Conservation (phyloP, 768 basidiomycete species). For the Pilatotrama ljubarskyi region DNA sequence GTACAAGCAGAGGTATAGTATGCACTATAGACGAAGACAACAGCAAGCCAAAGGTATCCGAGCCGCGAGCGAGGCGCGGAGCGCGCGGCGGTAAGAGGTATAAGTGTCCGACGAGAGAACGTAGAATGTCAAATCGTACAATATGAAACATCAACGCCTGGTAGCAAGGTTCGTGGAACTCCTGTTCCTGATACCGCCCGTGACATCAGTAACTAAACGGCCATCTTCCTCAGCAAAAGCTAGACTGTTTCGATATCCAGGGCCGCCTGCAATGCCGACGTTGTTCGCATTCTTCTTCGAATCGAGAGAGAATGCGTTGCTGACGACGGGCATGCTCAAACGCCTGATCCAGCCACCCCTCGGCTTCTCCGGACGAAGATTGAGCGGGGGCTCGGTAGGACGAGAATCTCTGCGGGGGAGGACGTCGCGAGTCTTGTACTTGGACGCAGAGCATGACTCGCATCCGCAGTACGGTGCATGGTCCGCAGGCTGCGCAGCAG, state of each 20-base stretch:
- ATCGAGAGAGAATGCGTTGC: slow-evolving; percentile 55
- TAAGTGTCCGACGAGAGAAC: neutral
- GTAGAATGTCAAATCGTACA: neutral
- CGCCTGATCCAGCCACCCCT: slow-evolving; percentile 71
- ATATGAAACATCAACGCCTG: slow-evolving; percentile 34
- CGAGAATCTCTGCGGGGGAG: slow-evolving; percentile 37
- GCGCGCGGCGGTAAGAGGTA: neutral
- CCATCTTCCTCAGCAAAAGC: slow-evolving; percentile 51
- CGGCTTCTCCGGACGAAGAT: slow-evolving; percentile 54
- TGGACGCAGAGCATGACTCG: slow-evolving; percentile 57
- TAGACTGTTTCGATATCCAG: slow-evolving; percentile 26
- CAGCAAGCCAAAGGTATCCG: neutral
- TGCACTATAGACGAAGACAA: neutral
- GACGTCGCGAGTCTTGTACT: slow-evolving; percentile 46
- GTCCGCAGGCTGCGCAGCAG: slow-evolving; percentile 30
- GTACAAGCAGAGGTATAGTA: neutral
- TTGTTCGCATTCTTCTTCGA: slow-evolving; percentile 42
- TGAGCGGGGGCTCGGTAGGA: slow-evolving; percentile 44
- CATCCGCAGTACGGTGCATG: slow-evolving; percentile 72
- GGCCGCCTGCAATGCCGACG: slow-evolving; percentile 23
- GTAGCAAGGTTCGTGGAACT: slow-evolving; percentile 54
- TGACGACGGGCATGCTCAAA: slow-evolving; percentile 71
- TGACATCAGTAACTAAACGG: slow-evolving; percentile 37
- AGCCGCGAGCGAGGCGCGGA: neutral
- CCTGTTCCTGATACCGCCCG: slow-evolving; percentile 45